Evolutionary conservation across 2,329 filamentous ascomycete genomes (phyloP).

Genomic region (Penicillium hordei): DNA sequence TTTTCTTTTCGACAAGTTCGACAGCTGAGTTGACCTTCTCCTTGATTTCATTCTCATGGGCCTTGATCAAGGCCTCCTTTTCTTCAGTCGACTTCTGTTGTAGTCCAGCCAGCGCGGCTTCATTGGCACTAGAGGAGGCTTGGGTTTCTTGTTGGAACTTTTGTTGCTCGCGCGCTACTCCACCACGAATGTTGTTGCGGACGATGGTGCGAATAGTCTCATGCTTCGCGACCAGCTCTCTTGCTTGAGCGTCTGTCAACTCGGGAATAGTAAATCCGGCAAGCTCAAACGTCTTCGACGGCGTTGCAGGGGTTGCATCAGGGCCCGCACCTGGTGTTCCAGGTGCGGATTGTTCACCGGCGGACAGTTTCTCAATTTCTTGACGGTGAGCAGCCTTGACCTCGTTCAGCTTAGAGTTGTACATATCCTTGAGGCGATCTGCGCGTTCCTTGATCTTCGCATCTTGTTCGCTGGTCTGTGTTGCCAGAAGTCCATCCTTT

Average conservation of each 20-base stretch:
- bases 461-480: conserved; percentile 53
- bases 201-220: conserved; percentile 51
- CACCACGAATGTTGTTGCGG: conserved; percentile 57
- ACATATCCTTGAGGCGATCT: conserved; percentile 63
- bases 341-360: conserved; percentile 40
- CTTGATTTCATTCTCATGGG: conserved; percentile 58
- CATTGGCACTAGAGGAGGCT: conserved; percentile 27
- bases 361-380: conserved; percentile 50
- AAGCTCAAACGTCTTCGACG: conserved; percentile 35
- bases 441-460: conserved; percentile 49
- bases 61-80: conserved; percentile 44
- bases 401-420: conserved; percentile 68
- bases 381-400: conserved; percentile 51
- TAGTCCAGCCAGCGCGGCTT: conserved; percentile 39
- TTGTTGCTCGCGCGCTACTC: conserved; percentile 43
- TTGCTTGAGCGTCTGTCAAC: conserved; percentile 52
- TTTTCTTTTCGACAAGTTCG: conserved; percentile 73
- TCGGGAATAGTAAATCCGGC: conserved; percentile 27
- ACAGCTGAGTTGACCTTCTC: conserved; percentile 60
- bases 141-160: conserved; percentile 43
- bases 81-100: conserved; percentile 43
- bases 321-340: conserved; percentile 23
- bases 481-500: conserved; percentile 46
- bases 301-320: conserved; percentile 30
- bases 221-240: conserved; percentile 53